These are phyloP conservation scores for Trametes cingulata DNA, from an alignment of 768 basidiomycete genomes.

Conservation along the genomic window DNA sequence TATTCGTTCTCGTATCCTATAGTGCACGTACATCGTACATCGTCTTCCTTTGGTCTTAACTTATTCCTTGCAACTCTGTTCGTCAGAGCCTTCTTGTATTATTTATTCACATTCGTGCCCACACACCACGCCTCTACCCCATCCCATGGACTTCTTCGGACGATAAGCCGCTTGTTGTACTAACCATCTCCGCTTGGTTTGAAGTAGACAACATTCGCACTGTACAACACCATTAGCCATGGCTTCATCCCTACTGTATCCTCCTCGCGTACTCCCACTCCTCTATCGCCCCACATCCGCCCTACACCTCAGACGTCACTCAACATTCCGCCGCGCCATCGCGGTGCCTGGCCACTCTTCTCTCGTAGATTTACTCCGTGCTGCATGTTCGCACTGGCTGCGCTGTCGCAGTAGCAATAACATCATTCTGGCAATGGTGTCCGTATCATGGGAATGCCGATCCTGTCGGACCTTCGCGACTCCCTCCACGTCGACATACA, in stretches of 20 bases:
- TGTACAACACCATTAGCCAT: slow-evolving; percentile 17
- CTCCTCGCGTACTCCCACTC: neutral
- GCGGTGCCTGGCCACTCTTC: neutral
- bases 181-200: slow-evolving; percentile 9
- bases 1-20: slow-evolving; percentile 1
- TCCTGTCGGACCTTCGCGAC: neutral
- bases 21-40: neutral
- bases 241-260: slow-evolving; percentile 4
- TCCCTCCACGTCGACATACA: neutral
- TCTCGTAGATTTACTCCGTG: neutral
- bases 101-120: neutral
- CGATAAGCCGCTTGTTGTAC: slow-evolving; percentile 15
- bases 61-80: neutral
- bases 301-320: neutral
- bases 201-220: slow-evolving; percentile 17
- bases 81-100: neutral
- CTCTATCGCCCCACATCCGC: neutral
- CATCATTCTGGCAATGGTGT: slow-evolving; percentile 6
- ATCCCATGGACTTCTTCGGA: neutral
- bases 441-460: neutral
- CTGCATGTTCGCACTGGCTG: slow-evolving; percentile 10
- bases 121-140: neutral
- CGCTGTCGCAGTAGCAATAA: neutral
- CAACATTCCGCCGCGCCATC: neutral
- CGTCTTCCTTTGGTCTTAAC: no score